Conservation (phyloP, 177 flowering plant genomes). For the Vitis hybrid region DNA sequence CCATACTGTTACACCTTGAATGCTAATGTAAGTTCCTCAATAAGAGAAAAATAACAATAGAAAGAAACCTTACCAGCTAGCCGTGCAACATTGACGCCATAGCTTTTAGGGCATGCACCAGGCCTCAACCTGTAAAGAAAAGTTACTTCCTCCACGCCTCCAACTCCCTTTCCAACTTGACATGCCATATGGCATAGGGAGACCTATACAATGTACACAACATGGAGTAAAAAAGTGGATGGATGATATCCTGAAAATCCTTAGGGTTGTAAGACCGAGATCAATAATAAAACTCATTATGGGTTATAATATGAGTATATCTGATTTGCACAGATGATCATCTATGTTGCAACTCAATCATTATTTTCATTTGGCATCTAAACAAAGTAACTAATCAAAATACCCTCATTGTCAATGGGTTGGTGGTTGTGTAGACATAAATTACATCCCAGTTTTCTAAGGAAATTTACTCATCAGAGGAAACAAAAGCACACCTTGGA, state of each 20-base stretch:
- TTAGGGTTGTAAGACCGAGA: too few species aligned
- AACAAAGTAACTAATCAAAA: not conserved
- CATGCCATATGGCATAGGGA: conserved; percentile 92
- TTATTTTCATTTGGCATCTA: not conserved
- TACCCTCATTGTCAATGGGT: too few species aligned
- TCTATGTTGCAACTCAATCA: not conserved
- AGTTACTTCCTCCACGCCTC: conserved; percentile 84
- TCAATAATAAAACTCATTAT: too few species aligned
- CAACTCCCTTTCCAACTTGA: conserved; percentile 63
- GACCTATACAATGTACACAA: conserved; percentile 41
- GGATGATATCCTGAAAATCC: too few species aligned
- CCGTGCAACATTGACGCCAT: conserved; percentile 97
- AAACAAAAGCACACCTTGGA: conserved; percentile 47
- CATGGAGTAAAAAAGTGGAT: not conserved
- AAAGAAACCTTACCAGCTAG: conserved; percentile 63
- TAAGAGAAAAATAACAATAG: not conserved
- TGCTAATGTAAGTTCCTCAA: not conserved
- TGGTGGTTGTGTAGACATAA: not conserved
- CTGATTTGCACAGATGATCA: not conserved
- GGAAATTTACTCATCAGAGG: not conserved
- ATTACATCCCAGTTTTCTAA: not conserved
- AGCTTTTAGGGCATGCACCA: conserved; percentile 96
- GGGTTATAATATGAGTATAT: too few species aligned
- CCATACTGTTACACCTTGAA: not conserved
- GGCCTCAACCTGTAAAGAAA: conserved; percentile 82